Conservation (phyloP, 2,329 filamentous ascomycete genomes). For the Rutstroemia sydowiana region DNA sequence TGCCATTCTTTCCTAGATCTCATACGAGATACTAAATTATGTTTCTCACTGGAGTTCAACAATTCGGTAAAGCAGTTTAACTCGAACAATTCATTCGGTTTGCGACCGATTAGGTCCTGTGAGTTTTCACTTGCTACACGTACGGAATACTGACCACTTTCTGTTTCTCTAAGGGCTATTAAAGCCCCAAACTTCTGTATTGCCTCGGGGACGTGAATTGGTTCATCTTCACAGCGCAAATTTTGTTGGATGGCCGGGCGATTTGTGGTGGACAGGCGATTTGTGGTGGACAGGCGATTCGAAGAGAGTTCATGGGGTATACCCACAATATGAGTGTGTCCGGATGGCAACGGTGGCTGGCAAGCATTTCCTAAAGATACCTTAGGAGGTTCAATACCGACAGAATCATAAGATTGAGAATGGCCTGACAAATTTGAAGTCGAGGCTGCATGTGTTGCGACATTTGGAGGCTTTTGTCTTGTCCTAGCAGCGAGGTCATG, state of each 20-base stretch:
- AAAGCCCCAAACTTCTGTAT: constrained; percentile 72
- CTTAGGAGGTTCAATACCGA: background rate
- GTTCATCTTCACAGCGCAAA: constrained; percentile 74
- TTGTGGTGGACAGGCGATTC: background rate
- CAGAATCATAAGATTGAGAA: background rate
- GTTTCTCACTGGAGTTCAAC: constrained; percentile 64
- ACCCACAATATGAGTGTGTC: background rate
- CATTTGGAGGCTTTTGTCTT: background rate
- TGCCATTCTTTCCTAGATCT: constrained; percentile 1
- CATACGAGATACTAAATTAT: constrained; percentile 1
- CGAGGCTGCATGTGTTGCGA: background rate
- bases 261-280: background rate
- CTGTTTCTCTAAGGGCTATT: constrained; percentile 66
- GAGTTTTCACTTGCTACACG: constrained; percentile 79
- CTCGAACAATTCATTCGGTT: constrained; percentile 66
- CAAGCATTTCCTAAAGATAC: background rate
- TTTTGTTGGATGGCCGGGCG: background rate
- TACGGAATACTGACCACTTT: constrained; percentile 59
- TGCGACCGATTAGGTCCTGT: constrained; percentile 64
- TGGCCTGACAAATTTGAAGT: background rate
- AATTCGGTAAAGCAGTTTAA: constrained; percentile 77
- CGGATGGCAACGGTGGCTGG: background rate
- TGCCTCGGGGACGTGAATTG: constrained; percentile 58
- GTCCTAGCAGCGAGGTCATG: background rate
- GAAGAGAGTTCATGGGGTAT: constrained; percentile 1